Percentiles rank a stretch among this genome's conserved stretches.
Evolutionary conservation across 768 basidiomycete genomes (phyloP).

Genomic region (Boletus insuetus): DNA sequence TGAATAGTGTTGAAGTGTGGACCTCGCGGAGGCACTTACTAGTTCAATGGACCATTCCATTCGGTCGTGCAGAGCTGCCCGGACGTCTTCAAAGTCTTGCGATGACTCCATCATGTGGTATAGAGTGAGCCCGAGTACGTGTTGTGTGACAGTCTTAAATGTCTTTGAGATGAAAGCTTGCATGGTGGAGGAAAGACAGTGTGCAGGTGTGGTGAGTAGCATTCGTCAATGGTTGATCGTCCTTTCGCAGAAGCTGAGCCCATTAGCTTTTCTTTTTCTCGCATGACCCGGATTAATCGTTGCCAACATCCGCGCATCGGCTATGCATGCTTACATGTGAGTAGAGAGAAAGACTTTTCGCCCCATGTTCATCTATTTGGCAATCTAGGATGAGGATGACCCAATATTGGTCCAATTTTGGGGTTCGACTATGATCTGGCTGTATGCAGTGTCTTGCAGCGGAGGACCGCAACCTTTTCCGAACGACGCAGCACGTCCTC

Average conservation of each 20-base stretch:
- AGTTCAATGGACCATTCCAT: constrained; percentile 23
- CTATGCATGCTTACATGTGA: too few relatives aligned
- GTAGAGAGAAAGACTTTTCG: too few relatives aligned
- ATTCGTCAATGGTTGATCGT: too few relatives aligned
- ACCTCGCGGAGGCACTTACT: constrained; percentile 2
- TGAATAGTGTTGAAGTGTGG: neutral
- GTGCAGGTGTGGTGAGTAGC: neutral
- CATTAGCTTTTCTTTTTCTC: neutral
- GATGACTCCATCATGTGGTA: constrained; percentile 19
- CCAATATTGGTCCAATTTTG: neutral
- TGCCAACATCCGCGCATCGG: too few relatives aligned
- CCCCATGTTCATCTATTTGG: neutral
- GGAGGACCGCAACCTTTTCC: too few relatives aligned
- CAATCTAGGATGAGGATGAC: constrained; percentile 7
- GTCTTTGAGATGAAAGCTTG: neutral
- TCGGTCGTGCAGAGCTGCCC: constrained; percentile 10
- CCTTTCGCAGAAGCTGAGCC: too few relatives aligned
- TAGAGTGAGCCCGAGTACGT: constrained; percentile 10
- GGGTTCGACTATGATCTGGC: neutral
- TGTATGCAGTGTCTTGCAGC: too few relatives aligned
- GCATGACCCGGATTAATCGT: neutral
- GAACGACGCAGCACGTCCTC: too few relatives aligned
- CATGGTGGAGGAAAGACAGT: constrained; percentile 2
- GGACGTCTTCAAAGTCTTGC: constrained; percentile 23
- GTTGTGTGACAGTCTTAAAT: neutral